Evolutionary conservation across 306 rosid genomes (phyloP), one percentile per base, ranked within the genome.

Genomic region (Prunus davidiana): DNA sequence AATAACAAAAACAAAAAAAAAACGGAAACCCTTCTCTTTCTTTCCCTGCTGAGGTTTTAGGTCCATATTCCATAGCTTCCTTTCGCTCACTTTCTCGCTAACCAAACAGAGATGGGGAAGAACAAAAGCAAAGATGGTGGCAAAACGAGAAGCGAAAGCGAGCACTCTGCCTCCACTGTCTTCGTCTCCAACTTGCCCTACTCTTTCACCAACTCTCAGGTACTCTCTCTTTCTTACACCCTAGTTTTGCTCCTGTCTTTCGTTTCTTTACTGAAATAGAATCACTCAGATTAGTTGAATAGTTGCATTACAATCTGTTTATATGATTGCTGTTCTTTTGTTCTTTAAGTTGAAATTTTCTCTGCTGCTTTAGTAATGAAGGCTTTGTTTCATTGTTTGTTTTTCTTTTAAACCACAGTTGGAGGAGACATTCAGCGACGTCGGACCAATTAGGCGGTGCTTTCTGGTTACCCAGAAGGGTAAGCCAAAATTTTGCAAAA

Each of bases 371-470:
- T 63, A 60, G 64, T 43, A 12, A 46, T 65, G 32, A 30, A 4
- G 8, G 61, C 0, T 45, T 79, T 74, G 0, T 67, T 20, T 67
- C 47, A 49, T 13, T 64, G 55, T 71, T 80, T 43, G 0, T 3
- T 19, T 34, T 57, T 25, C 16, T 34, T 60, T 4, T 64, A 57
- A 50, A 41, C 27, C 45, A 80, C 89, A 94, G 98, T 87, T 92
- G 71, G 98, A 92, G 74, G 96, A 92, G 83, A 79, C 92, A 0
- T 92, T 92, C 84, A 83, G 93, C 63, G 97, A 90, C 62, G 91
- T 90, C 41, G 99, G 99, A 71, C 99, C 97, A 30, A 81, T 92
- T 63, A 81, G 97, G 82, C 91, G 97, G 47, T 88, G 97, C 75
- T 95, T 92, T 88, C 82, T 95, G 97, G 99, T 90, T 74, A 86